Base-by-base conservation (phyloP, 2,329 filamentous ascomycete genomes). In the Rachicladosporium sp. region DNA sequence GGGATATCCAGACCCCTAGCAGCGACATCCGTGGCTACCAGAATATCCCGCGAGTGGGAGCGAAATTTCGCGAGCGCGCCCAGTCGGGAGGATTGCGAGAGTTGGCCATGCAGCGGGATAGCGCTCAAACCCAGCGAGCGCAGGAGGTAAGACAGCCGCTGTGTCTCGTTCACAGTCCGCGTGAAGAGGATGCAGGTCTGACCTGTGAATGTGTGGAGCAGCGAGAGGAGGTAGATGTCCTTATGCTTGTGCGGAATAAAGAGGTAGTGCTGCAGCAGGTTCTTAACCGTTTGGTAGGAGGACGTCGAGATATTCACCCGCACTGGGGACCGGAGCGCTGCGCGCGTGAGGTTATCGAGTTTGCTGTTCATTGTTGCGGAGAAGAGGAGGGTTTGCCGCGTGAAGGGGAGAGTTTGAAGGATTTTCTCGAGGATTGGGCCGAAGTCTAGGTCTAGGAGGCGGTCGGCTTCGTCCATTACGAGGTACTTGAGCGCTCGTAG, bases 401-500 rank as follows among this genome's bases (percentile, higher is more conserved):
- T 80, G 31, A 78, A 69, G 0, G 87, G 88, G 4, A 95, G 68
- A 19, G 93, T 85, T 61, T 91, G 89, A 37, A 96, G 73, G 40
- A 95, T 86, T 63, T 93, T 94, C 62, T 95, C 86, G 30, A 96
- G 76, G 13, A 88, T 82, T 2, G 87, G 85, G 0, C 88, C 88
- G 50, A 96, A 96, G 59, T 95, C 88, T 58, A 95, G 79, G 56
- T 98, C 91, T 2, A 96, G 74, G 7, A 96, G 71, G 43, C 88
- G 72, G 60, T 96, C 89, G 15, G 89, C 89, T 65, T 95, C 89
- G 56, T 95, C 89, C 76, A 96, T 87, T 45, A 95, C 88, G 3
- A 96, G 69, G 56, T 89, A 94, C 55, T 88, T 88, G 30, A 95
- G 68, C 3, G 74, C 72, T 23, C 82, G 75, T 36, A 96, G 66